Evolutionary conservation across 2,329 filamentous ascomycete genomes (phyloP).

Genomic region (Hirsutella thompsonii): DNA sequence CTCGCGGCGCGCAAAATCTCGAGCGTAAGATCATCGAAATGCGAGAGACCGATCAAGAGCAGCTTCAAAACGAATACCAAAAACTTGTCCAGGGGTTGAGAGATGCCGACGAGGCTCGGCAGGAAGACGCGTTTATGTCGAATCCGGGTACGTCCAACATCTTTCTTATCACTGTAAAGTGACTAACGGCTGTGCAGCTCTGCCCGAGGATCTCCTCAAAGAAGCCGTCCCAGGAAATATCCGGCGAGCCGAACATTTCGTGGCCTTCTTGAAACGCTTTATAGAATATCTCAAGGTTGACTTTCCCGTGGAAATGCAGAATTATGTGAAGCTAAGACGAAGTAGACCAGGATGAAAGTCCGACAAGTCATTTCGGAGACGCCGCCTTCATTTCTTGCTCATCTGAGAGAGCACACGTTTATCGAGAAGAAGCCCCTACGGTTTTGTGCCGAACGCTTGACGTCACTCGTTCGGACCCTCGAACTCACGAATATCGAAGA

Average conservation of each 20-base stretch:
- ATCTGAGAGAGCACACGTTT: conserved; percentile 90
- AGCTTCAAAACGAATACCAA: conserved; percentile 87
- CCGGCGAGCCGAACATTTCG: conserved; percentile 86
- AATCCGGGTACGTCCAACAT: conserved; percentile 50
- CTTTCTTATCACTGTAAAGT: background rate
- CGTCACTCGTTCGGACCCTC: conserved; percentile 84
- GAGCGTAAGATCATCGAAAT: conserved; percentile 87
- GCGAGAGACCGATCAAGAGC: conserved; percentile 89
- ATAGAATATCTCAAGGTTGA: conserved; percentile 81
- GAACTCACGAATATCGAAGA: conserved; percentile 98
- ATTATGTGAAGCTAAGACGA: background rate
- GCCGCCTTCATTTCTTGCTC: conserved; percentile 80
- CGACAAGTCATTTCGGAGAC: conserved; percentile 96
- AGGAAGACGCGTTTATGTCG: conserved; percentile 94
- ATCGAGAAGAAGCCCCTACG: conserved; percentile 92
- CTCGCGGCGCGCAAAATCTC: conserved; percentile 78
- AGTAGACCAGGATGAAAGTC: conserved; percentile 88
- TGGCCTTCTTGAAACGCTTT: conserved; percentile 88
- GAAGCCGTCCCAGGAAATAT: conserved; percentile 97
- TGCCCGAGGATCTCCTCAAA: conserved; percentile 87
- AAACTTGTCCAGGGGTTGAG: conserved; percentile 88
- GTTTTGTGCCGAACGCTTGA: conserved; percentile 90
- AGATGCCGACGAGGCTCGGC: conserved; percentile 75
- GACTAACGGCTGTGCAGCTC: conserved; percentile 32
- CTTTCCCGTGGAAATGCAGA: background rate